Evolutionary conservation across 495 filamentous ascomycete species (phyloP).

Genomic region (Diplogelasinospora grovesii): DNA sequence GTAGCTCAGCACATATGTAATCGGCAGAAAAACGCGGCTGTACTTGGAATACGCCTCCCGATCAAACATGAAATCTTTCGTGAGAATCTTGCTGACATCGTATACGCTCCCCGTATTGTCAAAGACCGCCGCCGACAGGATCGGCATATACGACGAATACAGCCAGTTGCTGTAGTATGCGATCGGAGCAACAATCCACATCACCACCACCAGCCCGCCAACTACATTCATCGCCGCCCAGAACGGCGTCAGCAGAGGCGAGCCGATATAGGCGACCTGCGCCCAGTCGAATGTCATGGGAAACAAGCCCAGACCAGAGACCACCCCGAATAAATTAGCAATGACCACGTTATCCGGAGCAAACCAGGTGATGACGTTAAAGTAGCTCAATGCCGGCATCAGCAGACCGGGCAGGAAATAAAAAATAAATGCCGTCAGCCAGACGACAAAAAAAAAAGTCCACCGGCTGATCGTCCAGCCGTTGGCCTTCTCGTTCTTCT

Average conservation of each 20-base stretch:
- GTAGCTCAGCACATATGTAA: constrained; percentile 76
- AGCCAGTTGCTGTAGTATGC: constrained; percentile 73
- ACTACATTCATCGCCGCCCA: constrained; percentile 91
- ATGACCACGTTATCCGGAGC: constrained; percentile 69
- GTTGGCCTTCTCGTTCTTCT: constrained; percentile 71
- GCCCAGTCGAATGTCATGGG: constrained; percentile 91
- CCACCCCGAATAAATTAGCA: constrained; percentile 76
- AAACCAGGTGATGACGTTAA: constrained; percentile 89
- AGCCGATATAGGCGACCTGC: constrained; percentile 86
- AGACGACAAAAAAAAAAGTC: constrained; percentile 75
- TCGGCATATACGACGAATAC: constrained; percentile 75
- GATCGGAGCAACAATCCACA: constrained; percentile 82
- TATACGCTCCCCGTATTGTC: constrained; percentile 74
- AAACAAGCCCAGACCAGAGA: constrained; percentile 80
- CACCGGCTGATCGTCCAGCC: constrained; percentile 78
- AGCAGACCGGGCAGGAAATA: constrained; percentile 84
- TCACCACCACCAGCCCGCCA: constrained; percentile 74
- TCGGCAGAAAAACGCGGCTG: constrained; percentile 72
- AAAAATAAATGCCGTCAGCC: constrained; percentile 58
- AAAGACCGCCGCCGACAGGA: constrained; percentile 68
- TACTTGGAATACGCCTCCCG: constrained; percentile 63
- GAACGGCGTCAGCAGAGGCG: constrained; percentile 78
- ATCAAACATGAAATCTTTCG: constrained; percentile 65
- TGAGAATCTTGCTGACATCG: constrained; percentile 69
- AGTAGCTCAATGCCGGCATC: constrained; percentile 81